A percentile compares a stretch with the other conserved stretches of the same genome.
These are phyloP conservation scores for Lachancea thermotolerans DNA, from an alignment of 805 yeast species.

Conservation along the genomic window DNA sequence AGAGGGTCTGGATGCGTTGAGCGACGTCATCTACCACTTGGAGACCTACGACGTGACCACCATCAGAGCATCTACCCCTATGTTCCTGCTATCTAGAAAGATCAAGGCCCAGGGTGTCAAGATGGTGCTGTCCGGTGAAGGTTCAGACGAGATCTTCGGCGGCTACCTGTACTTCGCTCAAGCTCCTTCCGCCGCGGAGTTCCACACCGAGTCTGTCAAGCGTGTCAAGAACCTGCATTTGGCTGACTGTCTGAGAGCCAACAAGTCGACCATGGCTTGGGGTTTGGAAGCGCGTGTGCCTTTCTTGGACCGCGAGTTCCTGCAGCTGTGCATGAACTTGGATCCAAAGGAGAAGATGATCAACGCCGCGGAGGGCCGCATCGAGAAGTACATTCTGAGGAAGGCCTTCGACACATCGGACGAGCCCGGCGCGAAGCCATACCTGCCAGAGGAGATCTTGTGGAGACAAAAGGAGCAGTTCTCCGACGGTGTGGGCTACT, in stretches of 20 bases:
- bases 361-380: conserved; percentile 58
- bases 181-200: conserved; percentile 89
- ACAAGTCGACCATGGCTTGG: conserved; percentile 99
- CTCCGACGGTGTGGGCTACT: conserved; percentile 98
- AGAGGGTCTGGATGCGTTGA: conserved; percentile 93
- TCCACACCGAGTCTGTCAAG: conserved; percentile 92
- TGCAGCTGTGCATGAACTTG: conserved; percentile 89
- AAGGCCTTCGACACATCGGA: conserved; percentile 94
- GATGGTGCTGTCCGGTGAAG: conserved; percentile 99
- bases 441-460: conserved; percentile 91
- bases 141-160: conserved; percentile 98
- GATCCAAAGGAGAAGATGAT: conserved; percentile 90
- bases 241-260: conserved; percentile 97
- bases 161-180: conserved; percentile 96
- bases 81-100: conserved; percentile 92
- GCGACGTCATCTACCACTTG: conserved; percentile 90
- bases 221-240: conserved; percentile 96
- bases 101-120: conserved; percentile 99
- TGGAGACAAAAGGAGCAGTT: conserved; percentile 99
- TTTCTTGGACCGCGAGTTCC: conserved; percentile 89
- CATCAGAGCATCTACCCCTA: conserved; percentile 97
- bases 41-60: conserved; percentile 99
- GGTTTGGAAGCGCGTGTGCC: conserved; percentile 99
- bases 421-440: conserved; percentile 70
- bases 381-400: conserved; percentile 93